Evolutionary conservation across 78 protist genomes (phyloP).

Genomic region (Dictyostelium capitatum): DNA sequence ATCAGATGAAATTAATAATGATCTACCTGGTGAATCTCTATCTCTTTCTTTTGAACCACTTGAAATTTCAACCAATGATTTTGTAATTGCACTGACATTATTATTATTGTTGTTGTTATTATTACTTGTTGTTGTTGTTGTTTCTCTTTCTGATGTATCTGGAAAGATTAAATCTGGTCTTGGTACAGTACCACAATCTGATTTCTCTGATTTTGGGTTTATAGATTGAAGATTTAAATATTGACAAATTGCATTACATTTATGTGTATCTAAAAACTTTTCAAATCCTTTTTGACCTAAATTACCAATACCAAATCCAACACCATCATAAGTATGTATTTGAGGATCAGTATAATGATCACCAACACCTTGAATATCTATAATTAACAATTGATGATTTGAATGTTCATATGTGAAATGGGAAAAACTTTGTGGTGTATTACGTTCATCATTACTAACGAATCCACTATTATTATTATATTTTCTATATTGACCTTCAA

Average conservation of each 20-base stretch:
- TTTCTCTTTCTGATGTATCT: constrained; percentile 51
- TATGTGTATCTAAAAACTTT: constrained; percentile 86
- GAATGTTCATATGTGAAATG: constrained; percentile 93
- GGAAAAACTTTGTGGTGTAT: constrained; percentile 95
- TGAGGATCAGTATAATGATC: constrained; percentile 96
- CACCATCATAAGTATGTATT: constrained; percentile 88
- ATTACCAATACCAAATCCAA: constrained; percentile 91
- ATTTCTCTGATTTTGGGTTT: constrained; percentile 68
- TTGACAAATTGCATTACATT: constrained; percentile 91
- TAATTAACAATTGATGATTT: constrained; percentile 69
- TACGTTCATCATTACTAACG: constrained; percentile 84
- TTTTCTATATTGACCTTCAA: constrained; percentile 88
- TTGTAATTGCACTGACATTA: neutral
- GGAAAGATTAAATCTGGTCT: constrained; percentile 72
- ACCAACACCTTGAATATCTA: constrained; percentile 96
- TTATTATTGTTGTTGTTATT: constrained; percentile 24
- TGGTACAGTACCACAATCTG: constrained; percentile 79
- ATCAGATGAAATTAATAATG: constrained; percentile 6
- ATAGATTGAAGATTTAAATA: constrained; percentile 58
- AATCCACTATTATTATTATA: constrained; percentile 93
- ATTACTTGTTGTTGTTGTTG: neutral
- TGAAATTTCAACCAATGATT: neutral
- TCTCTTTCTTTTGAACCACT: neutral
- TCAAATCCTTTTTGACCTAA: constrained; percentile 90
- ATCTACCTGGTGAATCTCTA: constrained; percentile 14